These are phyloP conservation scores for Elsinoe australis DNA, from an alignment of 2,329 filamentous ascomycete genomes.

Conservation along the genomic window DNA sequence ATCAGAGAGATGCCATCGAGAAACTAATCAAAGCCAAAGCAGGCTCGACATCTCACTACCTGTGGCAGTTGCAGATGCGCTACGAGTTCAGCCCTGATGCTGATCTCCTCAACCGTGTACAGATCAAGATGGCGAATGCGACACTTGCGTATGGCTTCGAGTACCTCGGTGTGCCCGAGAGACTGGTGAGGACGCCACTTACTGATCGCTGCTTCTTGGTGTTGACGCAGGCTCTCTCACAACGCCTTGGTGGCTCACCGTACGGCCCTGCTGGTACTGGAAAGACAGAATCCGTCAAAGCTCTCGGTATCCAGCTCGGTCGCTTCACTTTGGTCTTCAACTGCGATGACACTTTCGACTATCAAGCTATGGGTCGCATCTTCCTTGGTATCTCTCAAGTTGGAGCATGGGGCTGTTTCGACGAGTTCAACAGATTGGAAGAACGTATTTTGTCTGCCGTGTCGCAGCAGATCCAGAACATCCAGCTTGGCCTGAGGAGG, in stretches of 20 bases:
- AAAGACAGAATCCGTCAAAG: slow-evolving; percentile 99
- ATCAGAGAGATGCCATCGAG: slow-evolving; percentile 89
- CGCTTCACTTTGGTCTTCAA: slow-evolving; percentile 98
- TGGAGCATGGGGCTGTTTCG: slow-evolving; percentile 98
- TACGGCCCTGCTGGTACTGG: slow-evolving; percentile 97
- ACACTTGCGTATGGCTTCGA: slow-evolving; percentile 95
- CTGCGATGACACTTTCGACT: slow-evolving; percentile 99
- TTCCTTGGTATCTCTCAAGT: slow-evolving; percentile 99
- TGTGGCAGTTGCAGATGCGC: slow-evolving; percentile 96
- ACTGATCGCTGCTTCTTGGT: slow-evolving; percentile 98
- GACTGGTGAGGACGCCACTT: slow-evolving; percentile 89
- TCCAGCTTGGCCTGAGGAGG: slow-evolving; percentile 89
- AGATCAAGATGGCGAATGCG: slow-evolving; percentile 95
- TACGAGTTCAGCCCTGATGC: slow-evolving; percentile 80
- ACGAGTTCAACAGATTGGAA: slow-evolving; percentile 98
- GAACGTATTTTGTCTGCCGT: slow-evolving; percentile 96
- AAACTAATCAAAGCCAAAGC: slow-evolving; percentile 73
- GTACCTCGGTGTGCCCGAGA: slow-evolving; percentile 91
- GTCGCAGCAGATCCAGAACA: slow-evolving; percentile 98
- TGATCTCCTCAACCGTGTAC: slow-evolving; percentile 72
- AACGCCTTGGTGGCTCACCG: slow-evolving; percentile 89
- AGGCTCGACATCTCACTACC: slow-evolving; percentile 66
- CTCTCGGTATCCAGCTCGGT: slow-evolving; percentile 88
- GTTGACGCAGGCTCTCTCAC: slow-evolving; percentile 88
- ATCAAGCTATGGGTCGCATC: slow-evolving; percentile 98